Percentiles rank a stretch among this genome's conserved stretches.
phyloP scores from a whole-genome alignment of 331 rosid genomes.

The Quercus tomentella region DNA sequence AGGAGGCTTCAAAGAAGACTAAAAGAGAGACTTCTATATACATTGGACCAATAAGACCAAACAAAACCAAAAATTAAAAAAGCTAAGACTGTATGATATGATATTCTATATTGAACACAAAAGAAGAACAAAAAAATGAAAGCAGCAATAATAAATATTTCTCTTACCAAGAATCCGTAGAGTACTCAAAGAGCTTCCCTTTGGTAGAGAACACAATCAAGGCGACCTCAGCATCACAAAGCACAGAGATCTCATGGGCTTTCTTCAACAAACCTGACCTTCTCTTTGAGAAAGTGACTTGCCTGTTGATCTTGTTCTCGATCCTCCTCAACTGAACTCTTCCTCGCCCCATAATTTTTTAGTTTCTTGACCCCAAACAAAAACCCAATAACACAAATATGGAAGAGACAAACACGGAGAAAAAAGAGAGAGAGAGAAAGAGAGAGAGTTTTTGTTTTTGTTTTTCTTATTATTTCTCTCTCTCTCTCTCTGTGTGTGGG shows the following conservation, averaged over 20 bases:
- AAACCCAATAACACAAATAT: too few relatives aligned
- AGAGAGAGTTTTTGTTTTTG: too few relatives aligned
- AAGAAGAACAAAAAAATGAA: neutral
- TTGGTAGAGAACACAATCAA: slow-evolving; percentile 71
- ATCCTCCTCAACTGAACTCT: slow-evolving; percentile 82
- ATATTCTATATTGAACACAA: too few relatives aligned
- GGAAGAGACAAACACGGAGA: too few relatives aligned
- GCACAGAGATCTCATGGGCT: slow-evolving; percentile 79
- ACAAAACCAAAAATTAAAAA: too few relatives aligned
- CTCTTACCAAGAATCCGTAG: slow-evolving; percentile 52
- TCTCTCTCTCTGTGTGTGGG: neutral
- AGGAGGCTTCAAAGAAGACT: neutral
- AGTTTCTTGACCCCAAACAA: neutral
- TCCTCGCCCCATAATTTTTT: slow-evolving; percentile 62
- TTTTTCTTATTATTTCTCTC: too few relatives aligned
- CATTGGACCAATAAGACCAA: too few relatives aligned
- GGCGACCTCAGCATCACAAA: slow-evolving; percentile 85
- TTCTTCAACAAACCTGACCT: slow-evolving; percentile 76
- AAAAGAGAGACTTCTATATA: neutral
- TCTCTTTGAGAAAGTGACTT: slow-evolving; percentile 82
- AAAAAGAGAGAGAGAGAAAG: neutral
- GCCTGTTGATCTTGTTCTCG: slow-evolving; percentile 87
- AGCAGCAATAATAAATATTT: too few relatives aligned
- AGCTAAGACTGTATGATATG: too few relatives aligned
- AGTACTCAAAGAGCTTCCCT: slow-evolving; percentile 67